A percentile compares a stretch with the other conserved stretches of the same genome.
These are phyloP conservation scores for Aspergillus texensis DNA, from an alignment of 2,329 filamentous ascomycete species.

Conservation along the genomic window DNA sequence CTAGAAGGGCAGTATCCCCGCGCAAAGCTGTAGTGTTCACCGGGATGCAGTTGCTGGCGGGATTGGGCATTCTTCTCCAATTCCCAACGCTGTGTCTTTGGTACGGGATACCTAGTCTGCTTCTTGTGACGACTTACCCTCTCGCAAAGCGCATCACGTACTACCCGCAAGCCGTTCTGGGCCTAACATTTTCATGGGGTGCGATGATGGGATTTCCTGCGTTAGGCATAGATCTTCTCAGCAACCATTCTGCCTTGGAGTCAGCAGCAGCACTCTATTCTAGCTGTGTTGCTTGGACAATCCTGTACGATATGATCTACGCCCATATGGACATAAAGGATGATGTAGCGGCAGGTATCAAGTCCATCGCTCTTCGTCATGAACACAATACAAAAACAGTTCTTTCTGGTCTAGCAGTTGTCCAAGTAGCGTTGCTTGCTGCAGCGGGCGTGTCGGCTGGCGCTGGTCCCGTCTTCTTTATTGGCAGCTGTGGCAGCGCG, in stretches of 20 bases:
- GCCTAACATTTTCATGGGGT: conserved; percentile 55
- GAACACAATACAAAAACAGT: conserved; percentile 51
- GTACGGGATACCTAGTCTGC: conserved; percentile 47
- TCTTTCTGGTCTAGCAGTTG: conserved; percentile 43
- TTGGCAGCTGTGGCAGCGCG: conserved; percentile 61
- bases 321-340: conserved; percentile 57
- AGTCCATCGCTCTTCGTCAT: conserved; percentile 54
- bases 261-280: conserved; percentile 48
- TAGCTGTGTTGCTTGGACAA: conserved; percentile 52
- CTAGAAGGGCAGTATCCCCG: conserved; percentile 53
- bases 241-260: conserved; percentile 37
- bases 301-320: conserved; percentile 56
- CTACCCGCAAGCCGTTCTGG: conserved; percentile 56
- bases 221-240: conserved; percentile 49
- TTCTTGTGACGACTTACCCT: conserved; percentile 52
- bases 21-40: conserved; percentile 49
- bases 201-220: conserved; percentile 53
- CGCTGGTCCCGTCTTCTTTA: conserved; percentile 61
- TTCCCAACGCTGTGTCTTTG: conserved; percentile 47
- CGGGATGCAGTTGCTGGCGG: conserved; percentile 44
- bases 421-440: conserved; percentile 47
- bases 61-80: conserved; percentile 46
- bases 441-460: conserved; percentile 51
- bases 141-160: conserved; percentile 57
- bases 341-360: conserved; percentile 53